These are phyloP conservation scores for Litchi chinensis DNA, from an alignment of 345 rosid genomes.

Conservation along the genomic window DNA sequence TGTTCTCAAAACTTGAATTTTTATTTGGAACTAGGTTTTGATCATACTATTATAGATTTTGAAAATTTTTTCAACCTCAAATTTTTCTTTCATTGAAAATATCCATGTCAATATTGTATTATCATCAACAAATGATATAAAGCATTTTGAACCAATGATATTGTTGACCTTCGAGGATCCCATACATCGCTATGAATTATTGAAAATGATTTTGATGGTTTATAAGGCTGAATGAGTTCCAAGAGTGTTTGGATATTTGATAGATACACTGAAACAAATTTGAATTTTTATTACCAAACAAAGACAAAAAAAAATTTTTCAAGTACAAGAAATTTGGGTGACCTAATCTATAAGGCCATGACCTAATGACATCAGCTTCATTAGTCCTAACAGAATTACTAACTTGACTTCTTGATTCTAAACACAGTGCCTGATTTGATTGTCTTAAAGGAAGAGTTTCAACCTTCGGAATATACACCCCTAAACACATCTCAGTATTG, in stretches of 20 bases:
- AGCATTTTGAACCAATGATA: neutral
- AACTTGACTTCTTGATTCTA: too few species aligned
- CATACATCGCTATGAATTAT: neutral
- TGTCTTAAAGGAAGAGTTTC: too few species aligned
- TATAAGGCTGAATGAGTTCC: too few species aligned
- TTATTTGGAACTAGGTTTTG: neutral
- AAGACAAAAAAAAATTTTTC: neutral
- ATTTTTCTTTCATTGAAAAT: neutral
- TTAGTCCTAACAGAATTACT: neutral
- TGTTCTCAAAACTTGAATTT: neutral
- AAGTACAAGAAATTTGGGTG: neutral
- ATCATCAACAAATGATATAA: neutral
- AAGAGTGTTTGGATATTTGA: too few species aligned
- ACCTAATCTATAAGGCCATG: neutral
- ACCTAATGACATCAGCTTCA: too few species aligned
- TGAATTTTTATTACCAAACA: neutral
- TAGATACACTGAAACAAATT: neutral
- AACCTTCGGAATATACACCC: neutral
- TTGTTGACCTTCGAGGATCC: neutral
- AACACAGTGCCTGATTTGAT: too few species aligned
- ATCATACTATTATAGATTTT: neutral
- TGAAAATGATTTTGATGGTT: too few species aligned
- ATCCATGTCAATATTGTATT: conserved; percentile 1
- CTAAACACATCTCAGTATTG: neutral
- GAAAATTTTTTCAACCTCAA: neutral